phyloP scores from a whole-genome alignment of 495 filamentous ascomycete species.

The Xylaria flabelliformis region DNA sequence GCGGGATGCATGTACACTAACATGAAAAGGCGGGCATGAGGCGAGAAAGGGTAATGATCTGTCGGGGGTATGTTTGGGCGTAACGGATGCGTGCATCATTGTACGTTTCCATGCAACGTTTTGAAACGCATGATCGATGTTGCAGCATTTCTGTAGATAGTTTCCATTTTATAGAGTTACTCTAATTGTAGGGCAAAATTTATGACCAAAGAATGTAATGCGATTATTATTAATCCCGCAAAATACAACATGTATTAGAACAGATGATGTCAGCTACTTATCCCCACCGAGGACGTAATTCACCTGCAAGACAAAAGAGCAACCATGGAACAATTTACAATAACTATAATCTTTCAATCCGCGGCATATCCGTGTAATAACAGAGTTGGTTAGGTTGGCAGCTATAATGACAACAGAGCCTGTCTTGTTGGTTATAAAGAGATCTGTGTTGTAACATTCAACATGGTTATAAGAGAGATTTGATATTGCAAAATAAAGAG shows the following conservation, averaged over 20 bases:
- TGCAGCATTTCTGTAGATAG: background rate
- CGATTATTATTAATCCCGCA: background rate
- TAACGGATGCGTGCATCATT: conserved; percentile 1
- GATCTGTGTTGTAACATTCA: no score
- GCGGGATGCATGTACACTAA: conserved; percentile 10
- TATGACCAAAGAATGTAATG: background rate
- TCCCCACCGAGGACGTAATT: background rate
- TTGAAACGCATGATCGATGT: background rate
- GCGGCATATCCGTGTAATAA: background rate
- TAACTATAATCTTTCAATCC: background rate
- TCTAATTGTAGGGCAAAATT: background rate
- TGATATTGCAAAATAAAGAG: background rate
- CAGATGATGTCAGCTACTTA: background rate
- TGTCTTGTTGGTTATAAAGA: background rate
- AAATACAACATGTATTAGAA: background rate
- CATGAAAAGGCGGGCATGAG: conserved; percentile 1
- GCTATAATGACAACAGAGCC: background rate
- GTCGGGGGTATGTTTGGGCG: conserved; percentile 3
- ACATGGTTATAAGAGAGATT: background rate
- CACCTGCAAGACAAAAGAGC: background rate
- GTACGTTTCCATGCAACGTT: conserved; percentile 19
- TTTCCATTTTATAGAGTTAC: background rate
- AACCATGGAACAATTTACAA: background rate
- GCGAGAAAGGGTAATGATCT: background rate
- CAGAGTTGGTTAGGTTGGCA: background rate